Evolutionary conservation across 2,329 filamentous ascomycete species (phyloP).

Genomic region (Pseudogymnoascus sp.): DNA sequence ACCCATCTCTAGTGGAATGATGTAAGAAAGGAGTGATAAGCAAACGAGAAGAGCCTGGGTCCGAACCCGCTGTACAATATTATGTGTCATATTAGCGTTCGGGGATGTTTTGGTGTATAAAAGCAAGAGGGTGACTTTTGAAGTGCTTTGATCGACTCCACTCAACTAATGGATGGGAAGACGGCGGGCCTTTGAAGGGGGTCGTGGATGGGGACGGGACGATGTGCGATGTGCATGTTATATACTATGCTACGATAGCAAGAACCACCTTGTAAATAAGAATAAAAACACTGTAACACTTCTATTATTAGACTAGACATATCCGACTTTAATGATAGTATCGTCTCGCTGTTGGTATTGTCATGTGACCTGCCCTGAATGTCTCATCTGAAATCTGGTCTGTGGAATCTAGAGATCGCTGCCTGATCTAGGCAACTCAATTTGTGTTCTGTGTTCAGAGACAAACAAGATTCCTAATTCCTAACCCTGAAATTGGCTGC

Average conservation of each 20-base stretch:
- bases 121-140: background rate
- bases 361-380: background rate
- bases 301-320: background rate
- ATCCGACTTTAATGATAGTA: background rate
- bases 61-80: constrained; percentile 7
- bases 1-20: constrained; percentile 23
- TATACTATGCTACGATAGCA: constrained; percentile 1
- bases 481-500: background rate
- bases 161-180: constrained; percentile 8
- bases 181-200: background rate
- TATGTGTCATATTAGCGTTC: constrained; percentile 10
- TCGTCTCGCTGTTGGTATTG: background rate
- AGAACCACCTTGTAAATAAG: background rate
- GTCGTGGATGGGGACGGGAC: background rate
- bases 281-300: constrained; percentile 5
- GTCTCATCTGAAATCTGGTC: background rate
- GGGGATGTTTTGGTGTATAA: constrained; percentile 4
- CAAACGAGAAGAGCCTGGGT: background rate
- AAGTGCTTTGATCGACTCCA: constrained; percentile 5
- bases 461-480: background rate
- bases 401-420: background rate
- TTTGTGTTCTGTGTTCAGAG: no score
- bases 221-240: constrained; percentile 1
- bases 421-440: background rate
- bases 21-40: constrained; percentile 23